These are phyloP conservation scores for Fragilaria radians DNA, from an alignment of 108 stramenopile genomes.

Conservation along the genomic window DNA sequence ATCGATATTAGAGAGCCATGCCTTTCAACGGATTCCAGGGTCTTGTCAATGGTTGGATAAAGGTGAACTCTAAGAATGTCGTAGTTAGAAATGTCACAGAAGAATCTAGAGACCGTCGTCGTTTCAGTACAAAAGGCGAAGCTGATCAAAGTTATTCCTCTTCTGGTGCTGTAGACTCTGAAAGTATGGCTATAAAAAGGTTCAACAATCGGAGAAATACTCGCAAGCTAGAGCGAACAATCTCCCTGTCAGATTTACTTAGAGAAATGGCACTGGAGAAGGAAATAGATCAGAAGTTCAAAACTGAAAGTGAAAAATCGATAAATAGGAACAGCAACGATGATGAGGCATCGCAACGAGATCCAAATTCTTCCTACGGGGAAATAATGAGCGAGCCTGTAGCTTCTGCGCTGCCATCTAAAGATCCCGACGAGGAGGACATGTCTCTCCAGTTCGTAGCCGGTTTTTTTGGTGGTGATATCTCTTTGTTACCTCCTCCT, in stretches of 20 bases:
- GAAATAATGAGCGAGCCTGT: too few relatives aligned
- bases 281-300: conserved; percentile 1
- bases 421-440: too few relatives aligned
- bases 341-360: neutral
- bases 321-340: neutral
- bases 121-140: neutral
- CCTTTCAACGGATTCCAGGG: conserved; percentile 15
- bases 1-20: too few relatives aligned
- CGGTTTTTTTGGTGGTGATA: conserved; percentile 15
- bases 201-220: conserved; percentile 1
- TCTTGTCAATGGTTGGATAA: conserved; percentile 29
- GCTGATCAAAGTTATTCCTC: neutral
- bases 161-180: neutral
- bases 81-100: neutral
- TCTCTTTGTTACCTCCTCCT: neutral
- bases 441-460: conserved; percentile 1
- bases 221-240: conserved; percentile 4
- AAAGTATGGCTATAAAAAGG: conserved; percentile 4
- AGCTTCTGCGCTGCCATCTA: too few relatives aligned
- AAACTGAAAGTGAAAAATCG: neutral
- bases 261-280: conserved; percentile 8
- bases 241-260: conserved; percentile 11
- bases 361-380: too few relatives aligned
- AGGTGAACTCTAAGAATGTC: conserved; percentile 29
- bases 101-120: neutral